Evolutionary conservation across 2,329 filamentous ascomycete genomes (phyloP), one percentile per base, ranked within the genome.

Genomic region (Claviceps capensis): DNA sequence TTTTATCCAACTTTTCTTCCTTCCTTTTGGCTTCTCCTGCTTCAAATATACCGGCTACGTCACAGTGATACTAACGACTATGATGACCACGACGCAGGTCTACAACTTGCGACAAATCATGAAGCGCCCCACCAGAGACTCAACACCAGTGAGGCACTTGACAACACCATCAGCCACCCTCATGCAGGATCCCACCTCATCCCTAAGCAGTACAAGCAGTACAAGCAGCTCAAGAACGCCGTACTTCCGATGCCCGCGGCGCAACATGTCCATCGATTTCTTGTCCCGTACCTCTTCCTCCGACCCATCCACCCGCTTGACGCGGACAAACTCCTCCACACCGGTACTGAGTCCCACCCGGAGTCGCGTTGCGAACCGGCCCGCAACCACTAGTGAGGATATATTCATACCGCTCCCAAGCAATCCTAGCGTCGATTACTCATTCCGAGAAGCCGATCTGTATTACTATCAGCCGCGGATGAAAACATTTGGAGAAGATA

Each of bases 371-470:
- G 22, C 37, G 6, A 16, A 42, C 16, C 19, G 34, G 5, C 7
- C 17, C 8, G 4, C 16, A 9, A 17, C 2, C n/a, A 19, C 23
- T 5, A 34, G 13, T n/a, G 16, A 14, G 14, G n/a, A 42, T 55
- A 53, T 3, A 36, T 30, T n/a, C 48, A 43, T 0, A n/a, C 38
- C 45, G 36, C 52, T 52, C 2, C 55, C 54, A 4, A 55, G 54
- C 8, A 56, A 54, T 26, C 54, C 54, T 7, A 62, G 60, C 50
- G 59, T 60, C 7, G 66, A 69, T 49, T 69, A 69, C 42, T 67
- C 66, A 0, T 64, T 69, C 19, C 61, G 66, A 11, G 67, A 69
- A 50, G 60, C 62, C 0, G 66, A 69, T 46, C 54, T 67, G 9
- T 67, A 65, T 46, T 69, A 68, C 45, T 17, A 44, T 4, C 48